Evolutionary conservation across 176 grass and related monocot genomes (phyloP), one percentile per base, ranked within the genome.

Genomic region (Pontederia crassipes): DNA sequence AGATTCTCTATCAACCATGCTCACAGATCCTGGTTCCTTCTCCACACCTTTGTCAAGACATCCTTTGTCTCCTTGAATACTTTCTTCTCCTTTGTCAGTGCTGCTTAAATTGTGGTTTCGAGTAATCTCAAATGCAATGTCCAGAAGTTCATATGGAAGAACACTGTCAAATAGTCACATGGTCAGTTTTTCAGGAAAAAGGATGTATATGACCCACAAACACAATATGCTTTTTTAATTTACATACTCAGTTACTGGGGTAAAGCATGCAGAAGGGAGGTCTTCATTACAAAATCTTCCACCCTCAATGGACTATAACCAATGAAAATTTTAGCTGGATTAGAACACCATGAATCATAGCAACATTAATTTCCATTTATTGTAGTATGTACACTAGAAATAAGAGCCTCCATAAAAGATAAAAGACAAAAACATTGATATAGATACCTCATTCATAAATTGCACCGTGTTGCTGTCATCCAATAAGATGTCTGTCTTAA

Each of bases 201-300:
- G 17, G 11, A 73, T 78, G 45, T 49, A 73, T 2, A 29, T 55
- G 14, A 7, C 49, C 45, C 12, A 66, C 11, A 28, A 66, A 13
- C 47, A 49, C 50, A 17, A 24, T 35, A 59, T 28, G n/a, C 46
- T 14, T 27, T 17, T 18, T 29, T 15, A 47, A 28, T 65, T 13
- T 73, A 85, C 93, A 76, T 85, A 98, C 93, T 92, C 87, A 68
- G 72, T 71, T 57, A 89, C 64, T 49, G 77, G 84, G 35, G 84
- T 86, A 78, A 85, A 98, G 65, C 84, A 89, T 72, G 70, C 78
- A 77, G 81, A 78, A 74, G 61, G 53, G 12, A 79, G 54, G 62
- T 82, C 73, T 55, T 24, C 59, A 57, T 72, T 27, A 17, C 45
- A 57, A 46, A 59, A 51, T 78, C 58, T 49, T 35, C 49, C 48